Conservation (phyloP, 768 basidiomycete species). For the Psilocybe cyanescens region DNA sequence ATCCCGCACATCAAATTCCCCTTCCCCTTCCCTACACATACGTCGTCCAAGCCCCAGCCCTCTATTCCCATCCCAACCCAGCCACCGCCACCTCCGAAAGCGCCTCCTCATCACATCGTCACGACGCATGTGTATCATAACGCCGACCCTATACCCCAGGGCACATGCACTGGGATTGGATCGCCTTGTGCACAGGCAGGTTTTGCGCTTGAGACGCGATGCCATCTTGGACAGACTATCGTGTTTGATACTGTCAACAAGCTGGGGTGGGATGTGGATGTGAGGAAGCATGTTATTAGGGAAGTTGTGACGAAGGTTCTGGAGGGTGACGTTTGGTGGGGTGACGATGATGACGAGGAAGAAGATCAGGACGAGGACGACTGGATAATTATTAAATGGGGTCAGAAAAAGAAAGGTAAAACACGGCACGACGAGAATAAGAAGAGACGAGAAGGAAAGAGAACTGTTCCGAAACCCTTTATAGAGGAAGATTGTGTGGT, state of each 20-base stretch:
- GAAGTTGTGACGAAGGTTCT: constrained; percentile 70
- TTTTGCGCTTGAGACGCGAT: constrained; percentile 85
- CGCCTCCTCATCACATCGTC: constrained; percentile 32
- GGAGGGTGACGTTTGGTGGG: constrained; percentile 55
- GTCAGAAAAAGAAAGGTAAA: constrained; percentile 27
- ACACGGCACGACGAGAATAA: constrained; percentile 23
- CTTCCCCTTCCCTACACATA: constrained; percentile 56
- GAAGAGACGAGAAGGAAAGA: constrained; percentile 33
- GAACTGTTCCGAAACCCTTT: constrained; percentile 60
- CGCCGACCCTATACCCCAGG: constrained; percentile 92
- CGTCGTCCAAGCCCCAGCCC: constrained; percentile 7
- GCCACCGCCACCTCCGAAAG: constrained; percentile 15
- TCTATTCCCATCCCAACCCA: constrained; percentile 14
- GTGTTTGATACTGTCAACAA: constrained; percentile 87
- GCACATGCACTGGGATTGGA: constrained; percentile 72
- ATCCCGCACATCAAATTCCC: constrained; percentile 7
- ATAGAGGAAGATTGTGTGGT: constrained; percentile 69
- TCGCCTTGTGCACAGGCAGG: constrained; percentile 84
- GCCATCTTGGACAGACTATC: constrained; percentile 89
- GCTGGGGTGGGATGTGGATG: constrained; percentile 81
- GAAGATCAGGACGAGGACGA: constrained; percentile 12
- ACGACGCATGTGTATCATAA: constrained; percentile 88
- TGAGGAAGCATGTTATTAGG: constrained; percentile 76
- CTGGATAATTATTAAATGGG: neutral
- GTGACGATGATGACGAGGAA: constrained; percentile 30